Percentiles rank a stretch among this genome's conserved stretches.
phyloP scores from a whole-genome alignment of 139 green algal species.

The Micromonas commoda region DNA sequence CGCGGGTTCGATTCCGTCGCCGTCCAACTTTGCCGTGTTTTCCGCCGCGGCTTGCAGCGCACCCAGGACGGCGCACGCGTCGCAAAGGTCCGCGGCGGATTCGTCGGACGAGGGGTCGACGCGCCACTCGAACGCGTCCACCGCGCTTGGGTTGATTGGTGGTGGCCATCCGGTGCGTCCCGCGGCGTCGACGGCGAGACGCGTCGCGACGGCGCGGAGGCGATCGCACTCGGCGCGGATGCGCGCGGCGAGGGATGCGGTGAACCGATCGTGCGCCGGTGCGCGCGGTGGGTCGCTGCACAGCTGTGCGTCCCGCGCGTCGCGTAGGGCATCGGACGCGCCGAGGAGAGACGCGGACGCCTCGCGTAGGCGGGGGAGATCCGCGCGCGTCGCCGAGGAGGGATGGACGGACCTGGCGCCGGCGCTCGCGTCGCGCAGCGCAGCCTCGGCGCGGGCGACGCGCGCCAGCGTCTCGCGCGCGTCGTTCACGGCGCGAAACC shows the following conservation, averaged over 20 bases:
- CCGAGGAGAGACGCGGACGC: no score
- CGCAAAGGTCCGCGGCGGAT: no score
- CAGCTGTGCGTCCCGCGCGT: no score
- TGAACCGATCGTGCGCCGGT: no score
- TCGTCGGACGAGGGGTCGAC: no score
- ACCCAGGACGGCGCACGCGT: no score
- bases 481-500: background rate
- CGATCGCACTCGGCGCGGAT: background rate
- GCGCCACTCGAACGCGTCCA: background rate
- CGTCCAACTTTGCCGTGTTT: background rate
- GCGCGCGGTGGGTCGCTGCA: no score
- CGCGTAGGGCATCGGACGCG: no score
- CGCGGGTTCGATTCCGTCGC: background rate
- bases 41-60: background rate
- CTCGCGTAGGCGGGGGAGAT: no score
- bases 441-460: background rate
- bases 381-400: no score
- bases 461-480: background rate
- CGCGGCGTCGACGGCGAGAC: background rate
- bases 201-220: background rate
- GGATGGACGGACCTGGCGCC: no score
- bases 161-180: background rate
- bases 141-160: background rate
- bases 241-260: no score
- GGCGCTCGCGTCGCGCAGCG: background rate